Evolutionary conservation across 805 yeast species (phyloP), one percentile per base, ranked within the genome.

Genomic region (Myxozyma geophila): DNA sequence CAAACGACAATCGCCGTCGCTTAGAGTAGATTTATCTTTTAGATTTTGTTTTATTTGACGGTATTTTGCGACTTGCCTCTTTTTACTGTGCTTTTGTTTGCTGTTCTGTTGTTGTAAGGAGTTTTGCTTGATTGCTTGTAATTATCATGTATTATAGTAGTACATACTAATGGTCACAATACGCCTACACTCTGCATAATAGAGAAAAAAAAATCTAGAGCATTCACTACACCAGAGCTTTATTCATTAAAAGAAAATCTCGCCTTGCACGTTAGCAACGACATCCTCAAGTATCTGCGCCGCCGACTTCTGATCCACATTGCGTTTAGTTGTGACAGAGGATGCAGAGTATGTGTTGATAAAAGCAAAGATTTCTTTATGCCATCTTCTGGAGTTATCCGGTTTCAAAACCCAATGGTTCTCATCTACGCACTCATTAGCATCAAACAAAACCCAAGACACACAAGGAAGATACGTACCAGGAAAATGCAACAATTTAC

Each of bases 391-490:
- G 15, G 70, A 63, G 57, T 70, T 70, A 35, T 70, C 72, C 2
- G 72, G 73, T 36, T 70, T 70, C 33, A 67, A 54, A 19, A 70
- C 72, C 73, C 73, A 70, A 39, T 70, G 73, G 47, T 68, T 67
- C 37, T 70, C 73, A 44, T 70, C 70, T 59, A 43, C 41, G 13
- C 9, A 23, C n/a, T 40, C 2, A 44, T 54, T 21, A 55, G 54
- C 21, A 41, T 17, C 52, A 12, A 37, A 15, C 52, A 44, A 15
- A n/a, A n/a, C n/a, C n/a, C 4, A 2, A 28, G 35, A 19, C 17
- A 28, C 3, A 43, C 2, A 9, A 21, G 10, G 10, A 47, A 17
- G 23, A 9, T 1, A 47, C 61, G 17, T 36, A 62, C 65, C 70
- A 15, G 71, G 71, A 57, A 70, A 70, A 46, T 67, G 70, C 19